These are phyloP conservation scores for Kokia cookei DNA, from an alignment of 441 rosid species.

Conservation along the genomic window DNA sequence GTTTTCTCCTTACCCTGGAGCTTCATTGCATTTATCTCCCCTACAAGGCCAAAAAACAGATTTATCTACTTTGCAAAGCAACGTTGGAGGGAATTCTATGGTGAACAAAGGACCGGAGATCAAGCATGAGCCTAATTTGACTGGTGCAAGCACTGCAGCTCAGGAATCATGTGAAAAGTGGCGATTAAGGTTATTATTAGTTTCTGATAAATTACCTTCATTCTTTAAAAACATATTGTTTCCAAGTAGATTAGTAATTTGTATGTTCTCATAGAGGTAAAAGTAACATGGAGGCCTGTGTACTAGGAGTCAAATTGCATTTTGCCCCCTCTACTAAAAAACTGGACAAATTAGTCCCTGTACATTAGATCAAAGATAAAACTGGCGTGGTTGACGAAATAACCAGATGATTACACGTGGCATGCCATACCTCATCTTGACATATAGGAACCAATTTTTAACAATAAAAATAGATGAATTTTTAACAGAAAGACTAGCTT, in stretches of 20 bases:
- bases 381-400: too few relatives aligned
- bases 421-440: too few relatives aligned
- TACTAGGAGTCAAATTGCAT: too few relatives aligned
- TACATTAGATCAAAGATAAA: too few relatives aligned
- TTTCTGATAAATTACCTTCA: constrained; percentile 4
- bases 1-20: constrained; percentile 32
- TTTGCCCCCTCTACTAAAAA: too few relatives aligned
- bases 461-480: too few relatives aligned
- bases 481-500: too few relatives aligned
- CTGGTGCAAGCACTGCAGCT: constrained; percentile 35
- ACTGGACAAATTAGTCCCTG: too few relatives aligned
- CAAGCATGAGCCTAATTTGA: constrained; percentile 35
- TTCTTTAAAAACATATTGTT: not conserved
- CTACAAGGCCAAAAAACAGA: constrained; percentile 32
- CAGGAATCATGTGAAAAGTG: constrained; percentile 98
- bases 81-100: constrained; percentile 28
- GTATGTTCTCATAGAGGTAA: not conserved
- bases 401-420: too few relatives aligned
- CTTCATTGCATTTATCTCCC: constrained; percentile 36
- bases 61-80: constrained; percentile 25
- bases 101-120: constrained; percentile 32
- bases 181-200: constrained; percentile 72
- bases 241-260: not conserved
- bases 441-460: too few relatives aligned
- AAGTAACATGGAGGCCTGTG: too few relatives aligned